Percentiles rank a stretch among this genome's conserved stretches.
Evolutionary conservation across 345 rosid genomes (phyloP).

Genomic region (Orychophragmus violaceus): DNA sequence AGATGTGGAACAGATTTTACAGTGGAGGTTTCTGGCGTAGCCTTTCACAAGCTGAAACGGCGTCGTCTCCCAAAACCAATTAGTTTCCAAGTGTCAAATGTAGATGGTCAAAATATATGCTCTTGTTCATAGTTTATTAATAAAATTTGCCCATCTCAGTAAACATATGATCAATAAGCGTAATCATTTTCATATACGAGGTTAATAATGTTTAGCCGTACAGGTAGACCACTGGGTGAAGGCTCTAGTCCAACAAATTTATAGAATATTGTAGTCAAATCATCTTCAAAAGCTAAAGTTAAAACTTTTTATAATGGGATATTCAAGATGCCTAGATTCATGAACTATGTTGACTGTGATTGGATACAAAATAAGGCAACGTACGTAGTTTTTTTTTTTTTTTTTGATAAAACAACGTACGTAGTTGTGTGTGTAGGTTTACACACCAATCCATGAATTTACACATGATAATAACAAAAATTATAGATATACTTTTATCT

Average conservation of each 20-base stretch:
- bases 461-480: not conserved
- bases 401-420: no score
- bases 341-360: not conserved
- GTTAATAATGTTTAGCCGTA: slow-evolving; percentile 1
- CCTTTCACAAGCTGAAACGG: slow-evolving; percentile 35
- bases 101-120: not conserved
- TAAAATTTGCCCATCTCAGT: not conserved
- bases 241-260: not conserved
- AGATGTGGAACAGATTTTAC: slow-evolving; percentile 57
- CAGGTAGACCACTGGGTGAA: slow-evolving; percentile 16
- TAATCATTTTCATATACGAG: no score
- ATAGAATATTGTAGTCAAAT: not conserved
- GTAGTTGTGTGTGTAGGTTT: not conserved
- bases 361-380: not conserved
- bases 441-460: not conserved
- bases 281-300: not conserved
- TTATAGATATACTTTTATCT: no score
- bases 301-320: not conserved
- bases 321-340: not conserved
- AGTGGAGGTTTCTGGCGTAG: slow-evolving; percentile 65
- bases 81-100: not conserved
- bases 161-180: not conserved
- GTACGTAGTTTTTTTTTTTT: no score
- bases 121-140: not conserved
- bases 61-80: not conserved